Percentiles rank a stretch among this genome's conserved stretches.
phyloP scores from a whole-genome alignment of 2,329 filamentous ascomycete genomes.

The Zasmidium angulare region DNA sequence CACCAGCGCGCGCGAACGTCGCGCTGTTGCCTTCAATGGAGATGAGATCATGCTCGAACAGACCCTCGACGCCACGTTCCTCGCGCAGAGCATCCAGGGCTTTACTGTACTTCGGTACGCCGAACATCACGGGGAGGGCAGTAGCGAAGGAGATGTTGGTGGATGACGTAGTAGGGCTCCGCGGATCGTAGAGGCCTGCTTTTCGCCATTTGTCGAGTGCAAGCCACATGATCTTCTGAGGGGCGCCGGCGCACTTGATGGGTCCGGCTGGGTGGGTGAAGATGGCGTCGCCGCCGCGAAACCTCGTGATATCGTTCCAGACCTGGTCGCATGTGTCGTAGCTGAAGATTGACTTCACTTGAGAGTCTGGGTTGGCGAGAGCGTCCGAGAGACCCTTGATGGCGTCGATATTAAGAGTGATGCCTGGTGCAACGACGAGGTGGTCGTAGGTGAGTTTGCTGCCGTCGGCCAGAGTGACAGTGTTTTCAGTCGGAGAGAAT shows the following conservation, averaged over 20 bases:
- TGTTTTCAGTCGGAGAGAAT: not conserved
- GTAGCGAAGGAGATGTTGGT: not conserved
- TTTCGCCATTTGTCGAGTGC: not conserved
- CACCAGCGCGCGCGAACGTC: slow-evolving; percentile 32
- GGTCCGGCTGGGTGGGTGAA: not conserved
- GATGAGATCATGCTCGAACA: slow-evolving; percentile 41
- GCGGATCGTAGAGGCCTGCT: not conserved
- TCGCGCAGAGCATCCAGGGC: slow-evolving; percentile 37
- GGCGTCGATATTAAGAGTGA: not conserved
- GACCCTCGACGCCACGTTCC: slow-evolving; percentile 39
- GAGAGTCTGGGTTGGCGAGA: not conserved
- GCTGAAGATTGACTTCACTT: not conserved
- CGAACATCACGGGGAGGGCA: not conserved
- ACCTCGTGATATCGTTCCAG: not conserved
- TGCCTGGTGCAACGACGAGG: not conserved
- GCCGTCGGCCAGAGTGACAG: not conserved
- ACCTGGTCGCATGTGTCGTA: not conserved
- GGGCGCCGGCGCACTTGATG: not conserved
- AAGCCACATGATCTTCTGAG: slow-evolving; percentile 1
- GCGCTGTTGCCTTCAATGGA: slow-evolving; percentile 41
- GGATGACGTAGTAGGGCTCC: not conserved
- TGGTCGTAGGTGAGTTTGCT: not conserved
- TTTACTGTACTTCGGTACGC: not conserved
- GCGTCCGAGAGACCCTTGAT: not conserved
- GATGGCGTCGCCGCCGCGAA: not conserved